These are phyloP conservation scores for Glarea lozoyensis DNA, from an alignment of 495 filamentous ascomycete genomes.

Conservation along the genomic window DNA sequence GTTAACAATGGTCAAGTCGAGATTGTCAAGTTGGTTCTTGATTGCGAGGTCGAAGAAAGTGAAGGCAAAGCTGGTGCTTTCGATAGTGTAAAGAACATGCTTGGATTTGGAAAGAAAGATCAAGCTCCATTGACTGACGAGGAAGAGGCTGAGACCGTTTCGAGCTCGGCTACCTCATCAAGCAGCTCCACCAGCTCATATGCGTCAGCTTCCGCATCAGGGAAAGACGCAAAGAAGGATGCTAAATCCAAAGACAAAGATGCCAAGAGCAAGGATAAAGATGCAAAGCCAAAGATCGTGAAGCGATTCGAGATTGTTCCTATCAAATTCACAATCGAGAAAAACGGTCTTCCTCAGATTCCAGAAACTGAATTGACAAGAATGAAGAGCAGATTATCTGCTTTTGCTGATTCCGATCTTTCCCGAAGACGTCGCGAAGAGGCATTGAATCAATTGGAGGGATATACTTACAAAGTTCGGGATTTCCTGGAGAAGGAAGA, in stretches of 20 bases:
- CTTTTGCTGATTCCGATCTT: conserved; percentile 77
- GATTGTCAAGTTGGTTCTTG: conserved; percentile 63
- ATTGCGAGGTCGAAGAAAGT: conserved; percentile 64
- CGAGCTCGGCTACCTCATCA: conserved; percentile 21
- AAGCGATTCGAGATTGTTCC: conserved; percentile 65
- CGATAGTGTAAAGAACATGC: conserved; percentile 89
- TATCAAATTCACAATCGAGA: conserved; percentile 51
- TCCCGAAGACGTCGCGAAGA: conserved; percentile 74
- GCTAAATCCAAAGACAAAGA: too few species aligned
- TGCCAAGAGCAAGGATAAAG: conserved; percentile 30
- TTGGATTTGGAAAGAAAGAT: conserved; percentile 73
- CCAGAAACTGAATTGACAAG: conserved; percentile 49
- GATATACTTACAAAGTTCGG: conserved; percentile 82
- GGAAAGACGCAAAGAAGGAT: conserved; percentile 25
- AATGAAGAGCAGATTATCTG: conserved; percentile 62
- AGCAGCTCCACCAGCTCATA: conserved; percentile 33
- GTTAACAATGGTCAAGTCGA: conserved; percentile 75
- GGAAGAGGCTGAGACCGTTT: conserved; percentile 42
- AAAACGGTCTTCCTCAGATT: conserved; percentile 50
- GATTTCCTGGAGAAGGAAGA: conserved; percentile 69
- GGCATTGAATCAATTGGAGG: conserved; percentile 83
- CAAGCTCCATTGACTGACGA: conserved; percentile 67
- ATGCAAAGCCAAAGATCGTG: conserved; percentile 35
- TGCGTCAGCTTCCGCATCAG: conserved; percentile 31
- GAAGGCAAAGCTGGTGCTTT: conserved; percentile 75